phyloP scores from a whole-genome alignment of 768 basidiomycete species.

The Boletus reticulatus region DNA sequence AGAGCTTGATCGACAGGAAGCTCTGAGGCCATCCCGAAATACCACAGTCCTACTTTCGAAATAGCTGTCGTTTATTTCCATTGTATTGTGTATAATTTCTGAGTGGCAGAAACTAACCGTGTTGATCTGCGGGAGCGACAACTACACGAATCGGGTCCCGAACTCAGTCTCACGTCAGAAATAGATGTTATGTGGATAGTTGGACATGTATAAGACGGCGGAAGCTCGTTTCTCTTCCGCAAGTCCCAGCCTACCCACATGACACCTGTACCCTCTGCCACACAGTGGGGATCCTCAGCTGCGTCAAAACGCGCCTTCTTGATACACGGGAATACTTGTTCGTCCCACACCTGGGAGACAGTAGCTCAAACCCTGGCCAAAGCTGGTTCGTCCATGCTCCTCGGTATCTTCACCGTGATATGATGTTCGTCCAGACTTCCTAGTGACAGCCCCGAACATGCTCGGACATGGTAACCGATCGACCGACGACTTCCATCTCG shows the following conservation, averaged over 20 bases:
- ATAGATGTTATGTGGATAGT: background rate
- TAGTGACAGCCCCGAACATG: slow-evolving; percentile 18
- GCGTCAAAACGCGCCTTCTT: slow-evolving; percentile 17
- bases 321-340: slow-evolving; percentile 11
- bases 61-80: too few species aligned
- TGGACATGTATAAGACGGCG: background rate
- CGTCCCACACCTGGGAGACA: slow-evolving; percentile 15
- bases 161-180: background rate
- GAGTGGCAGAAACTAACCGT: too few species aligned
- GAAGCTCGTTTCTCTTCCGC: too few species aligned
- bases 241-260: slow-evolving; percentile 1
- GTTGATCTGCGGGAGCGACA: too few species aligned
- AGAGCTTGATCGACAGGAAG: slow-evolving; percentile 76
- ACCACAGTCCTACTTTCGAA: background rate
- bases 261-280: slow-evolving; percentile 11
- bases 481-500: slow-evolving; percentile 9
- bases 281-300: slow-evolving; percentile 13
- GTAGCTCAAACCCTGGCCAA: slow-evolving; percentile 7
- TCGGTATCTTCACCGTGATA: background rate
- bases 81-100: too few species aligned
- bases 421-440: slow-evolving; percentile 1
- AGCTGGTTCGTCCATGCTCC: background rate
- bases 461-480: slow-evolving; percentile 14
- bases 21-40: slow-evolving; percentile 39
- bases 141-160: too few species aligned